phyloP scores from a whole-genome alignment of 768 basidiomycete genomes.

The Lactarius pseudohatsudake region DNA sequence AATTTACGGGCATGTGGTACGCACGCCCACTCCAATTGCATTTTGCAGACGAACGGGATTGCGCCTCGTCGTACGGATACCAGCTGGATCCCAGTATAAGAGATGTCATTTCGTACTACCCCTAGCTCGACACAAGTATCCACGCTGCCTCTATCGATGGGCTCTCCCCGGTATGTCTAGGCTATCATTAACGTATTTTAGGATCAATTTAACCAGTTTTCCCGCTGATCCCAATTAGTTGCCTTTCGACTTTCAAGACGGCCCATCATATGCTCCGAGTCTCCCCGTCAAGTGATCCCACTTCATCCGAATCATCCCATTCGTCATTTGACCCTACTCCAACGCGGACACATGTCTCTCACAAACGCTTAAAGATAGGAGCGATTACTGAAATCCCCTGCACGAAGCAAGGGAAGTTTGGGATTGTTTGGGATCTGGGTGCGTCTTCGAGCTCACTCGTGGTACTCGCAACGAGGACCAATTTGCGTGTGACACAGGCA shows the following conservation, averaged over 20 bases:
- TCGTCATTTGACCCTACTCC: background rate
- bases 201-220: background rate
- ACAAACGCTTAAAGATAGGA: background rate
- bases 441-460: background rate
- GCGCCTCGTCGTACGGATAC: background rate
- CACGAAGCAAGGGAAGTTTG: background rate
- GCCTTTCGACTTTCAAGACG: background rate
- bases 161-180: background rate
- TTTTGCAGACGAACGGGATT: background rate
- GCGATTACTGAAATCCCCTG: background rate
- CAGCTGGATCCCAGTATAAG: background rate
- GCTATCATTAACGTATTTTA: background rate
- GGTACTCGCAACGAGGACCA: background rate
- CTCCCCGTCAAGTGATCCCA: background rate
- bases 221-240: background rate
- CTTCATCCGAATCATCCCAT: background rate
- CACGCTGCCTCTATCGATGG: background rate
- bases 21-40: background rate
- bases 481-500: background rate
- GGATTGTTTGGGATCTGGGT: background rate
- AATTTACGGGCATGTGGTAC: background rate
- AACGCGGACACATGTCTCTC: background rate
- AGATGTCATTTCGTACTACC: background rate
- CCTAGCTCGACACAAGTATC: background rate
- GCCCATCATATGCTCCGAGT: background rate